Conservation (phyloP, 371 early-diverging fungal genomes). For the Lichtheimia ornata region DNA sequence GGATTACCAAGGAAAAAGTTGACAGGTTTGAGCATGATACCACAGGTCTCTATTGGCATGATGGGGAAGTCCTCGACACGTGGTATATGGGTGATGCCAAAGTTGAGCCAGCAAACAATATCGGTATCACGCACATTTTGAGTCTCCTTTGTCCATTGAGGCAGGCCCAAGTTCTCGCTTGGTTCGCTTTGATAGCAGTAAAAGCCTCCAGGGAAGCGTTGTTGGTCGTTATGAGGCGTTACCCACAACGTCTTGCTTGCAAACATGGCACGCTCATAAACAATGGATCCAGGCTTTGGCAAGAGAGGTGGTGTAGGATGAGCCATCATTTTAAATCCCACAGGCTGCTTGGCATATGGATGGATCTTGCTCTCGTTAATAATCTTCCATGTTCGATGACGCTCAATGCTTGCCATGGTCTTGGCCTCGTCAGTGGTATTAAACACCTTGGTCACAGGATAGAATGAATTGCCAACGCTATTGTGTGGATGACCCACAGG, state of each 20-base stretch:
- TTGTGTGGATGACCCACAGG: conserved; percentile 49
- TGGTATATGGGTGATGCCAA: conserved; percentile 48
- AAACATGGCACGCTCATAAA: conserved; percentile 44
- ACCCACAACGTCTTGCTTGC: conserved; percentile 50
- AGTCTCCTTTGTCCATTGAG: conserved; percentile 32
- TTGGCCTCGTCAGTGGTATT: conserved; percentile 35
- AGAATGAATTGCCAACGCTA: conserved; percentile 40
- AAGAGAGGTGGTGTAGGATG: conserved; percentile 32
- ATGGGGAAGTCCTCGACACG: conserved; percentile 53
- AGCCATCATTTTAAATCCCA: conserved; percentile 37
- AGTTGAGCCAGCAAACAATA: conserved; percentile 48
- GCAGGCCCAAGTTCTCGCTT: conserved; percentile 25
- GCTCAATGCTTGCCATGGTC: conserved; percentile 21
- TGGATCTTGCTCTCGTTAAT: conserved; percentile 35
- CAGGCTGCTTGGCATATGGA: conserved; percentile 38
- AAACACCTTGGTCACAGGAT: conserved; percentile 23
- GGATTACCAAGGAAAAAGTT: conserved; percentile 14
- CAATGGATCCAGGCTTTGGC: conserved; percentile 41
- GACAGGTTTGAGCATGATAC: conserved; percentile 41
- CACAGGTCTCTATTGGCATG: conserved; percentile 53
- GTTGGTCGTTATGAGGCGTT: conserved; percentile 41
- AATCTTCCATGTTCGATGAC: conserved; percentile 41
- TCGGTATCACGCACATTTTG: conserved; percentile 35
- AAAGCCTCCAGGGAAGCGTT: conserved; percentile 46
- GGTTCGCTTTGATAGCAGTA: conserved; percentile 41